Evolutionary conservation across 2,329 filamentous ascomycete species (phyloP), one percentile per base, ranked within the genome.

Genomic region (Sporothrix euskadiensis): DNA sequence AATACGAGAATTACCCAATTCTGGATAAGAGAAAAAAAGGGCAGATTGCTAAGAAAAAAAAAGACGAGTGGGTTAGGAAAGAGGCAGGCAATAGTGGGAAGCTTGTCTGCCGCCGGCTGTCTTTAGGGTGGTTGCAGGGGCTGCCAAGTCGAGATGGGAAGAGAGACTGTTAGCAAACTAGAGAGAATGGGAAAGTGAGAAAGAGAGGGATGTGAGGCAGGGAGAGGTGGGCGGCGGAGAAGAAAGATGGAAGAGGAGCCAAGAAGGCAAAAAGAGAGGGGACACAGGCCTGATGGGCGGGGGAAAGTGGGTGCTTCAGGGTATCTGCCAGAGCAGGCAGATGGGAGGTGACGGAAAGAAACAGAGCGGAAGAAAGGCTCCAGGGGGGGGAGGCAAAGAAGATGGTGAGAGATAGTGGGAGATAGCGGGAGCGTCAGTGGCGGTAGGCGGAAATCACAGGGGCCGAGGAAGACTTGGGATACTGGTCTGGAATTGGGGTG

Each of bases 231-330:
- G 30, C 35, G 22, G 52, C 52, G 61, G n/a, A 72, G 47, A 47
- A 71, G 44, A 19, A 49, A 19, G 14, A 35, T 35, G 35, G 54
- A 19, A 39, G 39, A 69, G 22, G 39, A 47, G 41, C 30, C 8
- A 61, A 19, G 30, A 30, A 19, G 44, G 65, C 30, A 22, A 30
- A 54, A 41, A 68, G 22, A 30, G 63, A 32, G 63, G 59, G 26
- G 35, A 44, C 35, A 26, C 32, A 63, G 59, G 59, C 59, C 59
- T 63, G 59, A 49, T 49, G 22, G 63, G 41, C 26, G 65, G 54
- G 30, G 71, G 66, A 49, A 68, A 63, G 52, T 70, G 61, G 68
- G 69, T 41, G 65, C 44, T 54, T 52, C 47, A 69, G 66, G 47
- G 68, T 39, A 57, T 47, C 44, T 44, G 49, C 26, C 26, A 26